Evolutionary conservation across 2,329 filamentous ascomycete species (phyloP).

Genomic region (Neofusicoccum sp.): DNA sequence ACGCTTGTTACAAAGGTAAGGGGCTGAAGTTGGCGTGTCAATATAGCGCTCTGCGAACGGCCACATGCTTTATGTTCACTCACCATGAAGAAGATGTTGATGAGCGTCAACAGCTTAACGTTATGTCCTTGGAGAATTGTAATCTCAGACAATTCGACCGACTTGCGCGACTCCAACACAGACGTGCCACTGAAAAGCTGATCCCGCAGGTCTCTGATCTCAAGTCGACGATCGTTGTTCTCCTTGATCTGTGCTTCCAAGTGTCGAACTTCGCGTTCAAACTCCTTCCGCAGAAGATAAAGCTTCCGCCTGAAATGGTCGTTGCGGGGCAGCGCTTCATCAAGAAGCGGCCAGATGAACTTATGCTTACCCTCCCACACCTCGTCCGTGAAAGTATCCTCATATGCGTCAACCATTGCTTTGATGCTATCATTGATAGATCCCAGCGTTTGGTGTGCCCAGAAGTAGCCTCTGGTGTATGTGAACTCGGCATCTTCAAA

Average conservation of each 20-base stretch:
- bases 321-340: conserved; percentile 49
- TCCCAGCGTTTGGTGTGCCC: conserved; percentile 63
- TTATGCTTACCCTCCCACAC: conserved; percentile 61
- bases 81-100: conserved; percentile 62
- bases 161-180: conserved; percentile 63
- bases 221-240: conserved; percentile 58
- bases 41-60: neutral
- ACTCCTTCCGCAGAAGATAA: conserved; percentile 49
- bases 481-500: conserved; percentile 65
- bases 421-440: conserved; percentile 63
- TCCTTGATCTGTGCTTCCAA: conserved; percentile 52
- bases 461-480: conserved; percentile 64
- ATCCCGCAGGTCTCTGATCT: conserved; percentile 61
- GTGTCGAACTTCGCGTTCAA: conserved; percentile 56
- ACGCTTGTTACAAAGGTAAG: conserved; percentile 64
- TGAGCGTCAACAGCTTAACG: conserved; percentile 62
- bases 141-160: conserved; percentile 57
- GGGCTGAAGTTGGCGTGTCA: conserved; percentile 36
- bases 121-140: conserved; percentile 63
- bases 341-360: conserved; percentile 58
- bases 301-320: conserved; percentile 55
- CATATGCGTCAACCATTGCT: conserved; percentile 59
- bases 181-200: conserved; percentile 66
- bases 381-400: conserved; percentile 60
- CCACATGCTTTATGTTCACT: conserved; percentile 16